phyloP scores from a whole-genome alignment of 2,329 filamentous ascomycete genomes.

The Alternaria sp. region DNA sequence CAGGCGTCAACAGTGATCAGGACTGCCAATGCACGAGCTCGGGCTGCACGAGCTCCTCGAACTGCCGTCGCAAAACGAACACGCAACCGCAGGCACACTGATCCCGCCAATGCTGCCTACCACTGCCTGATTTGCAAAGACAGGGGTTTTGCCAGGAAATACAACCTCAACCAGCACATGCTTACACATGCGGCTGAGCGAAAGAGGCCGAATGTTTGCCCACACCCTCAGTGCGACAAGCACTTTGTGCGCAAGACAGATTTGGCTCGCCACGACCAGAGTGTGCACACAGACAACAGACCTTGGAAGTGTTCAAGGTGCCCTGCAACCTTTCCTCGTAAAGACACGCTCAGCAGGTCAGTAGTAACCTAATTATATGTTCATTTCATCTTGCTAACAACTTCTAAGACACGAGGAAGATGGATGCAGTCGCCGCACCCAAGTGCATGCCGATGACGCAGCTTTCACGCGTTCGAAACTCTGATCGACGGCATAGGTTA shows the following conservation, averaged over 20 bases:
- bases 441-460: slow-evolving; percentile 2
- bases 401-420: slow-evolving; percentile 74
- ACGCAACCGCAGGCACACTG: slow-evolving; percentile 25
- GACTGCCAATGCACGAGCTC: slow-evolving; percentile 16
- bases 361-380: slow-evolving; percentile 19
- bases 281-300: slow-evolving; percentile 76
- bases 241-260: slow-evolving; percentile 85
- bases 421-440: slow-evolving; percentile 69
- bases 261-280: slow-evolving; percentile 62
- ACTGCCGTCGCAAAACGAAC: slow-evolving; percentile 8
- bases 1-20: slow-evolving; percentile 19
- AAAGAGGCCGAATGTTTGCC: slow-evolving; percentile 74
- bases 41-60: slow-evolving; percentile 1
- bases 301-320: slow-evolving; percentile 76
- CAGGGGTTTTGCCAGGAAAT: slow-evolving; percentile 79
- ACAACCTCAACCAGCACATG: slow-evolving; percentile 87
- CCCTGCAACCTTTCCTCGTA: slow-evolving; percentile 73
- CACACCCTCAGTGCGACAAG: slow-evolving; percentile 69
- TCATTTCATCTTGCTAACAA: slow-evolving; percentile 22
- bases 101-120: slow-evolving; percentile 56
- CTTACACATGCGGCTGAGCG: slow-evolving; percentile 80
- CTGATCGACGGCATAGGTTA: slow-evolving; percentile 4
- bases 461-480: slow-evolving; percentile 8
- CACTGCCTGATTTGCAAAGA: slow-evolving; percentile 71
- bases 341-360: slow-evolving; percentile 82